These are phyloP conservation scores for Sporisorium reilianum DNA, from an alignment of 1,284 basidiomycete genomes.

Conservation along the genomic window DNA sequence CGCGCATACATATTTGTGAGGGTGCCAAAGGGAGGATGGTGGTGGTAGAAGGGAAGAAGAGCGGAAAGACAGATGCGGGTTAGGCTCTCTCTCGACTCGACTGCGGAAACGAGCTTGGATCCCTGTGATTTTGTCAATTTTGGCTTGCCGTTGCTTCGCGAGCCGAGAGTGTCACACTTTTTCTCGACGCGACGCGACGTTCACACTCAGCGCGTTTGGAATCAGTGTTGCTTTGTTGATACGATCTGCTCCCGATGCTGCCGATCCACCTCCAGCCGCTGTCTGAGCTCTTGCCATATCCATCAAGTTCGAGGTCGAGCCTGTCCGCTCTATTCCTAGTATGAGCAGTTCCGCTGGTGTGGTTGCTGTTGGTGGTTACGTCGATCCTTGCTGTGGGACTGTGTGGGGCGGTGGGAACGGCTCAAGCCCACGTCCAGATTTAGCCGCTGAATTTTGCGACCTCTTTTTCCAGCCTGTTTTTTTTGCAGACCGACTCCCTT, in stretches of 20 bases:
- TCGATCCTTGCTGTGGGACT: no score
- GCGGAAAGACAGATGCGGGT: slow-evolving; percentile 9
- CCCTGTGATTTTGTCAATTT: neutral
- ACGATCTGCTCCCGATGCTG: slow-evolving; percentile 3
- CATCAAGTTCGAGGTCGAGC: neutral
- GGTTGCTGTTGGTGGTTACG: neutral
- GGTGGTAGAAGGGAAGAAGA: slow-evolving; percentile 5
- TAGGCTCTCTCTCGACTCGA: neutral
- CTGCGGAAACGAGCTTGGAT: slow-evolving; percentile 4
- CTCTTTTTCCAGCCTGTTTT: neutral
- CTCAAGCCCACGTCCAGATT: neutral
- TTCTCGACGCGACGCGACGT: slow-evolving; percentile 30
- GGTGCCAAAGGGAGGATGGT: neutral
- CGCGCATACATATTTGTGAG: slow-evolving; percentile 19
- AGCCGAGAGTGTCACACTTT: slow-evolving; percentile 11
- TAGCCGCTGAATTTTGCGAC: slow-evolving; percentile 2
- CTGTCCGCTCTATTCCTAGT: no score
- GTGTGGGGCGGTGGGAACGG: neutral
- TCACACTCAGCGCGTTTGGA: slow-evolving; percentile 1
- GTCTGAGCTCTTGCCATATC: neutral
- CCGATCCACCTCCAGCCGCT: neutral
- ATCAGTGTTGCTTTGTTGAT: slow-evolving; percentile 4
- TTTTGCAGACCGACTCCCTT: neutral
- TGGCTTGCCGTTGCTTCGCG: slow-evolving; percentile 3
- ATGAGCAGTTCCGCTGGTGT: no score